These are phyloP conservation scores for Cardiospermum halicacabum DNA, from an alignment of 345 rosid genomes.

Conservation along the genomic window DNA sequence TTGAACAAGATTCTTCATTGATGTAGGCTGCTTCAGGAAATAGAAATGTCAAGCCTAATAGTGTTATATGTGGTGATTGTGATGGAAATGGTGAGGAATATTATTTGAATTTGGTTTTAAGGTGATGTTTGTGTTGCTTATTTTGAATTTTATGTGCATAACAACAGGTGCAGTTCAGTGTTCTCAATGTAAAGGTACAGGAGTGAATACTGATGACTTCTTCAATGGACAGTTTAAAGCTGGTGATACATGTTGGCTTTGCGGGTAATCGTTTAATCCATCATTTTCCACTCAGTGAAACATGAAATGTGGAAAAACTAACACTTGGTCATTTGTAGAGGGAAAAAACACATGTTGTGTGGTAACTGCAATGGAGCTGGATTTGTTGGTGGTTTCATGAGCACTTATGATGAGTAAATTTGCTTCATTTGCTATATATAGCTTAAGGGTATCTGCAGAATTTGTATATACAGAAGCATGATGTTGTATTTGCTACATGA, in stretches of 20 bases:
- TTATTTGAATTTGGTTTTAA: no score
- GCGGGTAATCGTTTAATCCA: constrained; percentile 34
- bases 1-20: background rate
- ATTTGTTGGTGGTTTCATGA: constrained; percentile 59
- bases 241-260: constrained; percentile 59
- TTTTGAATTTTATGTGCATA: background rate
- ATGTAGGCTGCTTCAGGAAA: constrained; percentile 32
- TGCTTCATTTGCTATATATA: background rate
- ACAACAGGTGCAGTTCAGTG: constrained; percentile 45
- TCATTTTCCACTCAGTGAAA: background rate
- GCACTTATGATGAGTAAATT: constrained; percentile 44
- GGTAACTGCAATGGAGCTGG: constrained; percentile 71
- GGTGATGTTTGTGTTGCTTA: no score
- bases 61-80: constrained; percentile 41
- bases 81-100: constrained; percentile 42
- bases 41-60: constrained; percentile 32
- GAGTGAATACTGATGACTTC: constrained; percentile 48
- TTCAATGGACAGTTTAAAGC: constrained; percentile 52
- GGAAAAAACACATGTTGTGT: constrained; percentile 46
- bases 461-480: no score
- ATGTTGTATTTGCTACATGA: no score
- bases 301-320: background rate
- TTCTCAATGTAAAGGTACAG: constrained; percentile 57
- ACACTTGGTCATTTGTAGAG: constrained; percentile 28
- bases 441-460: background rate